A percentile compares a stretch with the other conserved stretches of the same genome.
Conservation (phyloP, 1,284 basidiomycete genomes). For the Amylostereum areolatum region DNA sequence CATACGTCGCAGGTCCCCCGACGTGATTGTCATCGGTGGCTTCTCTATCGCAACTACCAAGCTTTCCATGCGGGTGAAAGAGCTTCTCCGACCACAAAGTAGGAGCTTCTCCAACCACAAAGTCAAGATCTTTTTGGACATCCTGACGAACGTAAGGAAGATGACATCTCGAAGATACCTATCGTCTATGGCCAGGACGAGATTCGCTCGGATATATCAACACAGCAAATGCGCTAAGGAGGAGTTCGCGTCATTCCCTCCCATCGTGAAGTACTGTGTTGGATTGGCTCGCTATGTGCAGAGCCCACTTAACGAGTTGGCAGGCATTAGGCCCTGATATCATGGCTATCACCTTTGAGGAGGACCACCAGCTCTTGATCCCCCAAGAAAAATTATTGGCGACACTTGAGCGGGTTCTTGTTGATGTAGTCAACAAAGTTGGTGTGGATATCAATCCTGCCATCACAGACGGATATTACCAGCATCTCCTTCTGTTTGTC, state of each 20-base stretch:
- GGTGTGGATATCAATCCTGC: conserved; percentile 97
- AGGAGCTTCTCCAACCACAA: conserved; percentile 12
- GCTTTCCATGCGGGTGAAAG: conserved; percentile 62
- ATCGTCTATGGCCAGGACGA: conserved; percentile 89
- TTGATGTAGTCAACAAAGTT: conserved; percentile 86
- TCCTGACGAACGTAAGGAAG: neutral
- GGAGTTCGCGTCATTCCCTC: conserved; percentile 80
- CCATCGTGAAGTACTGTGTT: conserved; percentile 90
- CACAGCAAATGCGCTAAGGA: conserved; percentile 81
- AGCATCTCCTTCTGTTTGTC: conserved; percentile 84
- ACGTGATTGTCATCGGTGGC: conserved; percentile 88
- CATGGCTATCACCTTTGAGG: conserved; percentile 73
- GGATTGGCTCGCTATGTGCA: conserved; percentile 92
- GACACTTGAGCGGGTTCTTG: conserved; percentile 82
- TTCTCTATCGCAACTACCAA: conserved; percentile 80
- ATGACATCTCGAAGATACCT: conserved; percentile 17
- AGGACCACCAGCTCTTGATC: conserved; percentile 83
- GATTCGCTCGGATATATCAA: conserved; percentile 89
- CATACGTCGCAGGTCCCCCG: conserved; percentile 76
- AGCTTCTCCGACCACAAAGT: conserved; percentile 27
- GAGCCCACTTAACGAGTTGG: conserved; percentile 91
- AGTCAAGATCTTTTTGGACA: neutral
- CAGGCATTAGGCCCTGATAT: conserved; percentile 83
- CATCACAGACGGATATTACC: conserved; percentile 83
- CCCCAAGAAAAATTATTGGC: conserved; percentile 80